These are phyloP conservation scores for Colletotrichum cereale DNA, from an alignment of 2,329 filamentous ascomycete species.

Conservation along the genomic window DNA sequence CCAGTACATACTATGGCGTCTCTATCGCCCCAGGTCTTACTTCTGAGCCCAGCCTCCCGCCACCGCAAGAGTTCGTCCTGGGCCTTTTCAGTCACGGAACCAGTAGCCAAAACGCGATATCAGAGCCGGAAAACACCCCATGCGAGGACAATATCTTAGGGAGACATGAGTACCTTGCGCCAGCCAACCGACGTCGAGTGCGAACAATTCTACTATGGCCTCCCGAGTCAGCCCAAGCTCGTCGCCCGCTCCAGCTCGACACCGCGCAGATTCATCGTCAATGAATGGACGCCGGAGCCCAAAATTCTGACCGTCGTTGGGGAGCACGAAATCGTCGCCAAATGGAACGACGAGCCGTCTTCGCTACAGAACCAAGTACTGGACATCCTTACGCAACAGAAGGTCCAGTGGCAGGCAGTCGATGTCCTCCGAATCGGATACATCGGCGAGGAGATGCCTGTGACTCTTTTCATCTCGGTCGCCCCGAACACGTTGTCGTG, in stretches of 20 bases:
- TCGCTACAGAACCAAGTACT: not conserved
- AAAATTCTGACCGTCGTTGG: not conserved
- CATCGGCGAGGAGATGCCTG: no score
- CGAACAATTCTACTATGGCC: not conserved
- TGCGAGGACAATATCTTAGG: not conserved
- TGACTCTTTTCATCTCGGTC: no score
- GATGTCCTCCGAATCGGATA: not conserved
- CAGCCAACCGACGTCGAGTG: not conserved
- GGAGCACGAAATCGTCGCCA: not conserved
- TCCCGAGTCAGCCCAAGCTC: not conserved
- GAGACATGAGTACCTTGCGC: not conserved
- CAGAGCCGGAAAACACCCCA: not conserved
- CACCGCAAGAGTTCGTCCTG: no score
- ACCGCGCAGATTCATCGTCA: no score
- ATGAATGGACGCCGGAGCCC: not conserved
- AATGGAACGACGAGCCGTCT: not conserved
- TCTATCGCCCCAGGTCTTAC: no score
- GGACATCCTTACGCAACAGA: not conserved
- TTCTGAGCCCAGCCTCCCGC: no score
- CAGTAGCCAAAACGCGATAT: no score
- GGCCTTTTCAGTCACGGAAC: no score
- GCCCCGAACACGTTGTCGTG: no score
- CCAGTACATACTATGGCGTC: no score
- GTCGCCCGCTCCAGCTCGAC: not conserved
- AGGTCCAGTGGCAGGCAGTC: not conserved